A percentile compares a stretch with the other conserved stretches of the same genome.
phyloP scores from a whole-genome alignment of 2,329 filamentous ascomycete genomes.

The Chrysoporthe puriensis region DNA sequence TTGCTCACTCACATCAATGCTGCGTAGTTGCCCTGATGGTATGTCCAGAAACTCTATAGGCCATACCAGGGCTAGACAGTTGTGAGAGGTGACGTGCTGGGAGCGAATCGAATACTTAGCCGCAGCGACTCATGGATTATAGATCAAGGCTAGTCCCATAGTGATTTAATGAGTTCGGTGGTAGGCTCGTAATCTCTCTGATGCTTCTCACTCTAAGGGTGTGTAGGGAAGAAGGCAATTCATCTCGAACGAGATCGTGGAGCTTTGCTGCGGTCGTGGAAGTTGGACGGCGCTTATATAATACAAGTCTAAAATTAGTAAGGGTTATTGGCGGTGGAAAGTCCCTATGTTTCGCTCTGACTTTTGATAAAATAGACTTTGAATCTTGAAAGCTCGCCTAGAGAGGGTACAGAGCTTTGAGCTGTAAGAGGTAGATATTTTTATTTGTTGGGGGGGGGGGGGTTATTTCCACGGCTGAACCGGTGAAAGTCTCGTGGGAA shows the following conservation, averaged over 20 bases:
- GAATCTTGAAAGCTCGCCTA: too few species aligned
- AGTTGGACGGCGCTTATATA: neutral
- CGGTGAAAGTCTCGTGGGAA: too few species aligned
- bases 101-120: neutral
- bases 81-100: neutral
- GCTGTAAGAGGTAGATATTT: too few species aligned
- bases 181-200: neutral
- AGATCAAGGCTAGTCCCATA: neutral
- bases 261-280: neutral
- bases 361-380: too few species aligned
- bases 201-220: neutral
- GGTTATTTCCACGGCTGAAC: too few species aligned
- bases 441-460: too few species aligned
- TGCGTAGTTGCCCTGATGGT: neutral
- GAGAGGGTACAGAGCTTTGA: too few species aligned
- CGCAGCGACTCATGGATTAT: neutral
- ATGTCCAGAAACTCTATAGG: neutral
- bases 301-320: neutral
- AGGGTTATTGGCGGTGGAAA: too few species aligned
- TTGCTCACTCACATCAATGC: neutral
- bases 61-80: neutral
- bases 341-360: too few species aligned
- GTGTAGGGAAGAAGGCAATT: neutral
- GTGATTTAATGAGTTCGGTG: neutral
- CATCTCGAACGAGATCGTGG: neutral